These are phyloP conservation scores for Calycina marina DNA, from an alignment of 2,329 filamentous ascomycete species.

Conservation along the genomic window DNA sequence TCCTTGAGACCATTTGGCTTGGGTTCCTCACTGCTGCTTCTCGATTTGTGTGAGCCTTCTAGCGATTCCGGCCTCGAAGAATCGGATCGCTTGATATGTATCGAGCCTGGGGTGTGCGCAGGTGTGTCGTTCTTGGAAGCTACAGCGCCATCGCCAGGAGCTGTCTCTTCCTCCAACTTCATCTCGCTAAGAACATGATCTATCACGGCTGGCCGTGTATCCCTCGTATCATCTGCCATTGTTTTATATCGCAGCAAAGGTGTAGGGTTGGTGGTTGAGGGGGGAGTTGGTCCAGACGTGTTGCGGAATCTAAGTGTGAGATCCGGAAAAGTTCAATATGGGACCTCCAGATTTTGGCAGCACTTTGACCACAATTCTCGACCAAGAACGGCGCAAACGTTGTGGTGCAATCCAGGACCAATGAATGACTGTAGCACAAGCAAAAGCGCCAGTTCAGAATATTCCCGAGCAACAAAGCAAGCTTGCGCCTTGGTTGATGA, in stretches of 20 bases:
- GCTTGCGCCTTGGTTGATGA: too few species aligned
- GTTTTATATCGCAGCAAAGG: slow-evolving; percentile 3
- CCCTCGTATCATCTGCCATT: slow-evolving; percentile 21
- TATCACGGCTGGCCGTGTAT: slow-evolving; percentile 17
- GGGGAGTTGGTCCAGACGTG: too few species aligned
- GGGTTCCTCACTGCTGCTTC: slow-evolving; percentile 15
- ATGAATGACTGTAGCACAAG: too few species aligned
- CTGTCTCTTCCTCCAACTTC: slow-evolving; percentile 20
- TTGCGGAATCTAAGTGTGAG: too few species aligned
- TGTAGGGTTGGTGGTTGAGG: not conserved
- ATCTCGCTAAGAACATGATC: slow-evolving; percentile 21
- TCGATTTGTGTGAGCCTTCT: slow-evolving; percentile 14
- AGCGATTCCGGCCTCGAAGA: slow-evolving; percentile 14
- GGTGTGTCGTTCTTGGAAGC: slow-evolving; percentile 14
- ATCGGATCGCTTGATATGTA: slow-evolving; percentile 12
- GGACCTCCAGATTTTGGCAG: too few species aligned
- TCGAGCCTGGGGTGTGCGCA: slow-evolving; percentile 8
- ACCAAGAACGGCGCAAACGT: too few species aligned
- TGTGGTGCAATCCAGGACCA: too few species aligned
- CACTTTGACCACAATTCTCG: too few species aligned
- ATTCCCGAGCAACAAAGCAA: too few species aligned
- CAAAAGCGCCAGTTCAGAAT: too few species aligned
- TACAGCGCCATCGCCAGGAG: slow-evolving; percentile 7
- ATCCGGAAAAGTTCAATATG: too few species aligned
- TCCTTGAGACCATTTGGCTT: slow-evolving; percentile 20